These are phyloP conservation scores for Rosa rugosa DNA, from an alignment of 306 rosid genomes.

Conservation along the genomic window DNA sequence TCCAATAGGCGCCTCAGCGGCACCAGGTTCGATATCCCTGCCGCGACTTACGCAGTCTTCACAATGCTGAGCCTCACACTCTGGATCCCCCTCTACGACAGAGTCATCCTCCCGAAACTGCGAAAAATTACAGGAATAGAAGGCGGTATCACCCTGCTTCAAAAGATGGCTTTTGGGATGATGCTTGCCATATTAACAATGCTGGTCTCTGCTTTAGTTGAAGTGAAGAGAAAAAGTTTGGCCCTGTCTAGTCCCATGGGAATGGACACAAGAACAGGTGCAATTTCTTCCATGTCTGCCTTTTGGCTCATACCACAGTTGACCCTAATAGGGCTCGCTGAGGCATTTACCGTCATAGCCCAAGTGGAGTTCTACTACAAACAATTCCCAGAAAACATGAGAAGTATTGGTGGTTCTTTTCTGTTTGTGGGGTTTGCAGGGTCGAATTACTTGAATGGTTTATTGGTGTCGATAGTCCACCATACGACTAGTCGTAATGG, in stretches of 20 bases:
- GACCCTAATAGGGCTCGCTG: constrained; percentile 29
- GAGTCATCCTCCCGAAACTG: constrained; percentile 26
- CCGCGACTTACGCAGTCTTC: constrained; percentile 28
- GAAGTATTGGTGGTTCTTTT: constrained; percentile 41
- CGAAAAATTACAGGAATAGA: constrained; percentile 33
- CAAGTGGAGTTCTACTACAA: constrained; percentile 36
- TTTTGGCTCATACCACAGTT: constrained; percentile 47
- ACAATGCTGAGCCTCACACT: constrained; percentile 32
- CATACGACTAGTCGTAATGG: constrained; percentile 11
- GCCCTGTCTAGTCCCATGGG: constrained; percentile 27
- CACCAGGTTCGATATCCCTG: constrained; percentile 27
- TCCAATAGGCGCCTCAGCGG: constrained; percentile 28
- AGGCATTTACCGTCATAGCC: constrained; percentile 29
- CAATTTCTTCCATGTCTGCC: constrained; percentile 35
- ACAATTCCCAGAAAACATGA: constrained; percentile 46
- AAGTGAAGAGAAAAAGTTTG: constrained; percentile 24
- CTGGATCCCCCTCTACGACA: constrained; percentile 41
- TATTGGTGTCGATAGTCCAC: constrained; percentile 40
- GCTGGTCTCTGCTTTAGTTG: constrained; percentile 36
- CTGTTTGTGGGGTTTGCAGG: constrained; percentile 26
- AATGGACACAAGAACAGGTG: constrained; percentile 21
- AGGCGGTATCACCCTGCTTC: constrained; percentile 39
- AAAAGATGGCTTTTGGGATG: constrained; percentile 42
- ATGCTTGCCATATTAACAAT: constrained; percentile 19
- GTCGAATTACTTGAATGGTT: constrained; percentile 46